phyloP scores from a whole-genome alignment of 495 filamentous ascomycete species.

The Collariella sp. region DNA sequence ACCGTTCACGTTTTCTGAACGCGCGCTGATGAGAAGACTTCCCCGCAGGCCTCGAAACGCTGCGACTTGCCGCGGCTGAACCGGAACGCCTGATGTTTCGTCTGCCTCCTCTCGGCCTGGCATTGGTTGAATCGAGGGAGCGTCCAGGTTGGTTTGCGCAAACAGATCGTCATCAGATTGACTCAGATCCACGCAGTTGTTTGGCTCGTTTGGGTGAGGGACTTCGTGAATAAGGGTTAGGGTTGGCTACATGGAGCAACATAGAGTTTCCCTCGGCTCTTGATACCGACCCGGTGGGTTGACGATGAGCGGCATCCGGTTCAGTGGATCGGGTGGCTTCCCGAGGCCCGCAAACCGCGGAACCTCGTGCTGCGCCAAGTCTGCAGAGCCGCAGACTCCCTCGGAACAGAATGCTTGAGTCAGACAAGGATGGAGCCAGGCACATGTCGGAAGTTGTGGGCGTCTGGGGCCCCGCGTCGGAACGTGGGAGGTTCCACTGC shows the following conservation, averaged over 20 bases:
- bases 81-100: too few species aligned
- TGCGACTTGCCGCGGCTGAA: too few species aligned
- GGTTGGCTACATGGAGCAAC: background rate
- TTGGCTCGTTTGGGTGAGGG: too few species aligned
- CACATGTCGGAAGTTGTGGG: background rate
- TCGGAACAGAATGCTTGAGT: background rate
- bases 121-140: too few species aligned
- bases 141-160: too few species aligned
- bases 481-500: too few species aligned
- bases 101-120: too few species aligned
- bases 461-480: background rate
- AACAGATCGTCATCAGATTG: too few species aligned
- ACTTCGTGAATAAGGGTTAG: background rate
- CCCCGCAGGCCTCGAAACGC: too few species aligned
- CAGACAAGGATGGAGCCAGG: background rate
- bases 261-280: background rate
- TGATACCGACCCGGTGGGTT: background rate
- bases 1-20: background rate
- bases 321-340: background rate
- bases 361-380: background rate
- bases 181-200: too few species aligned
- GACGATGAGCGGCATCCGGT: background rate
- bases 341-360: background rate
- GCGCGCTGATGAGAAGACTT: too few species aligned
- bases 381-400: conserved; percentile 6